These are phyloP conservation scores for Vanderwaltozyma tropicalis DNA, from an alignment of 805 yeast genomes.

Conservation along the genomic window DNA sequence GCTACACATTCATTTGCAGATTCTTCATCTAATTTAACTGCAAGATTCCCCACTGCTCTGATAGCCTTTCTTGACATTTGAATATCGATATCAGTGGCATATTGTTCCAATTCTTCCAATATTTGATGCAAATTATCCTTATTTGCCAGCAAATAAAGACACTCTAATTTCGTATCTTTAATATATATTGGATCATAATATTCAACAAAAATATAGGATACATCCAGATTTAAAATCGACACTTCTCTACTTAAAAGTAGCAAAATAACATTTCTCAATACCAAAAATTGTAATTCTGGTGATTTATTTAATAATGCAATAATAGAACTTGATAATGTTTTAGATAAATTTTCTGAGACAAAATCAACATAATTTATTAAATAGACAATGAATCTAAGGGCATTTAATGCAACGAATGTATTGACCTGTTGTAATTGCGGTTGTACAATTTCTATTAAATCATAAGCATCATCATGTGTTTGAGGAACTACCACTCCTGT, in stretches of 20 bases:
- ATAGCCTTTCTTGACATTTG: slow-evolving; percentile 83
- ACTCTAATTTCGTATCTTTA: slow-evolving; percentile 82
- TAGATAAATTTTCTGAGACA: slow-evolving; percentile 47
- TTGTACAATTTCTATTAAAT: slow-evolving; percentile 50
- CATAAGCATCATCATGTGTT: slow-evolving; percentile 51
- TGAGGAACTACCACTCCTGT: slow-evolving; percentile 59
- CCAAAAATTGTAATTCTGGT: slow-evolving; percentile 74
- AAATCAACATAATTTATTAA: slow-evolving; percentile 57
- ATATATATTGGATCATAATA: slow-evolving; percentile 81
- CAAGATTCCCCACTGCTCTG: slow-evolving; percentile 81
- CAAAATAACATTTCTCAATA: slow-evolving; percentile 68
- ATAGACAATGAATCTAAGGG: slow-evolving; percentile 64
- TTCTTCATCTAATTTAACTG: slow-evolving; percentile 52
- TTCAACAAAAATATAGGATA: slow-evolving; percentile 71
- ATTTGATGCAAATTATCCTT: slow-evolving; percentile 50
- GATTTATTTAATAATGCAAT: slow-evolving; percentile 63
- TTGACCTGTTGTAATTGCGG: slow-evolving; percentile 75
- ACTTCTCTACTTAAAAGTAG: slow-evolving; percentile 56
- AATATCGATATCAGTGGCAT: slow-evolving; percentile 78
- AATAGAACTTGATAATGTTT: slow-evolving; percentile 57
- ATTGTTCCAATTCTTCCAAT: slow-evolving; percentile 67
- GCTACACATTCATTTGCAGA: slow-evolving; percentile 58
- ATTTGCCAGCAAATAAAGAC: slow-evolving; percentile 69
- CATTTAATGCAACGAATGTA: slow-evolving; percentile 68
- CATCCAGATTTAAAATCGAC: slow-evolving; percentile 47